A percentile compares a stretch with the other conserved stretches of the same genome.
Evolutionary conservation across 768 basidiomycete species (phyloP).

Genomic region (Mycena polygramma): DNA sequence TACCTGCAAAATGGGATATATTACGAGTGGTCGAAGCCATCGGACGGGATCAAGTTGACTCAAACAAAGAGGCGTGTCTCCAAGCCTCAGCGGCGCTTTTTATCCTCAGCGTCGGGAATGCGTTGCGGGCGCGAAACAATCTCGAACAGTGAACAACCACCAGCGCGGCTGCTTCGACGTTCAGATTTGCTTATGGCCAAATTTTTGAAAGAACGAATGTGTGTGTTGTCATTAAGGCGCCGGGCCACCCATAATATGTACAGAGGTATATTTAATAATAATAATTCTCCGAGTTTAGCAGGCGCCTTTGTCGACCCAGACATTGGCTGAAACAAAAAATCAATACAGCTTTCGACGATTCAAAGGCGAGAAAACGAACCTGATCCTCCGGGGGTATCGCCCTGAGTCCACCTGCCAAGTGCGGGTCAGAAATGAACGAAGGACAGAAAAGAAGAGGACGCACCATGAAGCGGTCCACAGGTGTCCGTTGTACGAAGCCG

Average conservation of each 20-base stretch:
- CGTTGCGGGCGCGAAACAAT: no score
- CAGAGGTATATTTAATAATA: no score
- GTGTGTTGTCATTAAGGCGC: neutral
- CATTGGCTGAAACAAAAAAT: slow-evolving; percentile 55
- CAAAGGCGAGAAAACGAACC: slow-evolving; percentile 48
- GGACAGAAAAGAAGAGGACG: neutral
- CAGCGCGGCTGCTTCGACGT: no score
- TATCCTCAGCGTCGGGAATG: no score
- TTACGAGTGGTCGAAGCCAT: no score
- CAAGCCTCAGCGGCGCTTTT: no score
- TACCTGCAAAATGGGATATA: no score
- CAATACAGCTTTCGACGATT: neutral
- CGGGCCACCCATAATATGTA: neutral
- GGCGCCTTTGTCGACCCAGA: slow-evolving; percentile 65
- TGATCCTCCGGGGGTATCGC: slow-evolving; percentile 65
- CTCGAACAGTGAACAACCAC: no score
- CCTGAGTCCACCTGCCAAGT: slow-evolving; percentile 62
- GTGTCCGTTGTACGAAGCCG: slow-evolving; percentile 61
- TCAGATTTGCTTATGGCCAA: no score
- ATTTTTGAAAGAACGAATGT: neutral
- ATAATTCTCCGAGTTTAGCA: slow-evolving; percentile 49
- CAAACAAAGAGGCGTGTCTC: no score
- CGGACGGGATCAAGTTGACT: no score
- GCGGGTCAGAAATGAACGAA: neutral
- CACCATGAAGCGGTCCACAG: slow-evolving; percentile 73